These are phyloP conservation scores for Saccharomyces cerevisiae DNA, from an alignment of 805 yeast species.

Conservation along the genomic window DNA sequence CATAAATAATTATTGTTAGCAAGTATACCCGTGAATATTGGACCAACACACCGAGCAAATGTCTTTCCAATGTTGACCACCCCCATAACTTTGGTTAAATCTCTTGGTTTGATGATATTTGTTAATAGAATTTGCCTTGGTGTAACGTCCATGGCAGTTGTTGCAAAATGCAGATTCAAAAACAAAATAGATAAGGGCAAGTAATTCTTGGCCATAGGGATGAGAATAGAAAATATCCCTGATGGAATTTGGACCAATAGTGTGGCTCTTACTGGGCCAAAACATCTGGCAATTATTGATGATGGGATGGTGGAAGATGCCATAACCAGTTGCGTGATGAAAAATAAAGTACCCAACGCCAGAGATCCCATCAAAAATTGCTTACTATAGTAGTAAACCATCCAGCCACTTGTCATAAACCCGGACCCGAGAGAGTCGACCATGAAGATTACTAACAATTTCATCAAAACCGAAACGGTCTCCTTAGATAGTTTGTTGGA, in stretches of 20 bases:
- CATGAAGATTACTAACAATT: slow-evolving; percentile 58
- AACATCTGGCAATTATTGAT: slow-evolving; percentile 50
- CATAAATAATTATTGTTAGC: slow-evolving; percentile 44
- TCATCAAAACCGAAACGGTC: slow-evolving; percentile 38
- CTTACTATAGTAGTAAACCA: slow-evolving; percentile 67
- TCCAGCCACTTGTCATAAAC: slow-evolving; percentile 84
- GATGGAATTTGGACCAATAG: slow-evolving; percentile 71
- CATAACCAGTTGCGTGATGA: slow-evolving; percentile 51
- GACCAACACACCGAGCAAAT: slow-evolving; percentile 75
- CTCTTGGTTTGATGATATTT: slow-evolving; percentile 51
- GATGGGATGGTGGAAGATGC: slow-evolving; percentile 72
- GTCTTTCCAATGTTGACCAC: slow-evolving; percentile 82
- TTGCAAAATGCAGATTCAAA: slow-evolving; percentile 48
- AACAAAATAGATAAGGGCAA: slow-evolving; percentile 40
- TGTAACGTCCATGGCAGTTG: slow-evolving; percentile 82
- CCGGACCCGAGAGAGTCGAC: slow-evolving; percentile 84
- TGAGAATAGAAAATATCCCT: slow-evolving; percentile 48
- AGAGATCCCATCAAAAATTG: slow-evolving; percentile 47
- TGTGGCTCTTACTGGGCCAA: slow-evolving; percentile 78
- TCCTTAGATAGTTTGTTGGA: slow-evolving; percentile 30
- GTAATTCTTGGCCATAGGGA: slow-evolving; percentile 39
- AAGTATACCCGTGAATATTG: slow-evolving; percentile 65
- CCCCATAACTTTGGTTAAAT: slow-evolving; percentile 73
- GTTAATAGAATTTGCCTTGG: slow-evolving; percentile 80
- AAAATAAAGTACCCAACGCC: slow-evolving; percentile 59